Evolutionary conservation across 2,329 filamentous ascomycete species (phyloP).

Genomic region (Exophiala dermatitidis): DNA sequence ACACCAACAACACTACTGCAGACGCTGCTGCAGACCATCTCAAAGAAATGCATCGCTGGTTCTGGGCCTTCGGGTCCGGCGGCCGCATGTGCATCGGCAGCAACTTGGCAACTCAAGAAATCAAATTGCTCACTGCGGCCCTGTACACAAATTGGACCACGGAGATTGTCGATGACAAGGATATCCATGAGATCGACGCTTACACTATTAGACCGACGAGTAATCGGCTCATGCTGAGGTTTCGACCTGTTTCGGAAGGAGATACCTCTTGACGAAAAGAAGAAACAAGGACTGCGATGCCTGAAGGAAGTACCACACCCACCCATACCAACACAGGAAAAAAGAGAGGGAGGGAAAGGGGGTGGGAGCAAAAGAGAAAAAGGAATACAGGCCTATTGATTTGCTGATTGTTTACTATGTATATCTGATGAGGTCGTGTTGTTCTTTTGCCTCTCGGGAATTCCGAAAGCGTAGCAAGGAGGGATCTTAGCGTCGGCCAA

Average conservation of each 20-base stretch:
- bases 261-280: too few species aligned
- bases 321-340: too few species aligned
- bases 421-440: too few species aligned
- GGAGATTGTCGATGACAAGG: slow-evolving; percentile 53
- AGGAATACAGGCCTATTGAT: too few species aligned
- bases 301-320: too few species aligned
- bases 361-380: too few species aligned
- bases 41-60: slow-evolving; percentile 43
- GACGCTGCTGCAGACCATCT: slow-evolving; percentile 31
- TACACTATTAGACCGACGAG: slow-evolving; percentile 55
- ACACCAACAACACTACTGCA: not conserved
- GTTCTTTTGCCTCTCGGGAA: too few species aligned
- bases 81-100: slow-evolving; percentile 46
- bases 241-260: slow-evolving; percentile 33
- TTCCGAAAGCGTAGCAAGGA: too few species aligned
- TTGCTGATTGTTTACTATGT: too few species aligned
- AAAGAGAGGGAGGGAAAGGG: too few species aligned
- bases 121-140: slow-evolving; percentile 63
- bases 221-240: slow-evolving; percentile 53
- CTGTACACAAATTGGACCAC: slow-evolving; percentile 64
- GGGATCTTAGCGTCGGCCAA: too few species aligned
- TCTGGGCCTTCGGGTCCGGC: slow-evolving; percentile 47
- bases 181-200: slow-evolving; percentile 59
- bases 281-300: too few species aligned
- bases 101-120: slow-evolving; percentile 51